Percentiles rank a stretch among this genome's conserved stretches.
Conservation (phyloP, 805 yeast species). For the Metschnikowia gelsemii region DNA sequence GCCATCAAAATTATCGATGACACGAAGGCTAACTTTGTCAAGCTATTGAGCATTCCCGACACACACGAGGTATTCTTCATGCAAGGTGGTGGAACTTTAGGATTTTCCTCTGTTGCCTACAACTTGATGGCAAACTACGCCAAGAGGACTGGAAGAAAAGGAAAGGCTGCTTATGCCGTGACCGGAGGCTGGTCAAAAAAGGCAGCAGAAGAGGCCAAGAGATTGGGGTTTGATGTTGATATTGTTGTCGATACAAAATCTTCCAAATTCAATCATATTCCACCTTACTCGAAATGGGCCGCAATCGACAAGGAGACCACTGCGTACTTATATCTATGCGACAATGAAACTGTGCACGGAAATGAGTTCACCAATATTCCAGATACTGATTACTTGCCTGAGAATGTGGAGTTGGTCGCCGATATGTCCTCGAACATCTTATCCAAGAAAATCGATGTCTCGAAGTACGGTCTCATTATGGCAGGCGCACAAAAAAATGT, state of each 20-base stretch:
- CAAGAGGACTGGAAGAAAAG: conserved; percentile 68
- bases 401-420: conserved; percentile 77
- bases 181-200: conserved; percentile 96
- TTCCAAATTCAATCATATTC: conserved; percentile 62
- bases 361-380: conserved; percentile 67
- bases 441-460: conserved; percentile 75
- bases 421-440: conserved; percentile 94
- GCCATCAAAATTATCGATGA: conserved; percentile 76
- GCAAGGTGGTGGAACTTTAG: conserved; percentile 98
- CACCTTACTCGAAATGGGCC: conserved; percentile 65
- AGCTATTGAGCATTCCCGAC: conserved; percentile 76
- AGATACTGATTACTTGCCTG: conserved; percentile 55
- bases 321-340: conserved; percentile 88
- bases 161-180: conserved; percentile 80
- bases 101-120: conserved; percentile 84
- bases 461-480: conserved; percentile 83
- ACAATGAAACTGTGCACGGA: conserved; percentile 96
- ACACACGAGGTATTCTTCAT: conserved; percentile 91
- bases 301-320: conserved; percentile 54
- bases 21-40: conserved; percentile 64
- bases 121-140: conserved; percentile 77
- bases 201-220: conserved; percentile 78
- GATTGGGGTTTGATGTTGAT: conserved; percentile 77
- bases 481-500: conserved; percentile 99
- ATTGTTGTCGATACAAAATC: conserved; percentile 65